A percentile compares a stretch with the other conserved stretches of the same genome.
Conservation (phyloP, 2,329 filamentous ascomycete species). For the Fusarium newnesense region DNA sequence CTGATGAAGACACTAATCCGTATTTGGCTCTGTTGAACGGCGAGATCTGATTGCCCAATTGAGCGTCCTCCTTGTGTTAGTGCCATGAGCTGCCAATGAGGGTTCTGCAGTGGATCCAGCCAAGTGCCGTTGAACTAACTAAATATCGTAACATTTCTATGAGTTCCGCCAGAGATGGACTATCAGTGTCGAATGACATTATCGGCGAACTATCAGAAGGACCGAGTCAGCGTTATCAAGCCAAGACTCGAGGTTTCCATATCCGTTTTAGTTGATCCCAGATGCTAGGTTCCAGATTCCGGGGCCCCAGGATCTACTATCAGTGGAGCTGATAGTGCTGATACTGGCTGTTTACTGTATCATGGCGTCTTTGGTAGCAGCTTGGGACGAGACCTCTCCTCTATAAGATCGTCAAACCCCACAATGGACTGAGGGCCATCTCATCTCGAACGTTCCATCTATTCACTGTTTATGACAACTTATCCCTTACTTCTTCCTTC, state of each 20-base stretch:
- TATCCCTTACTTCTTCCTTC: fast-evolving
- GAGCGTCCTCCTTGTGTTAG: neutral
- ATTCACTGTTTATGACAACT: fast-evolving
- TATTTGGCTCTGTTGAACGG: neutral
- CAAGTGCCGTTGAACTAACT: neutral
- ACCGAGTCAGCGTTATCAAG: neutral
- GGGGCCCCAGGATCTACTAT: neutral
- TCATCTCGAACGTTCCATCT: neutral
- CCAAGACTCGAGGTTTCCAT: neutral
- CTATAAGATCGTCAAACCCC: neutral
- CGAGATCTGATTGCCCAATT: neutral
- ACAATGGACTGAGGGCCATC: neutral
- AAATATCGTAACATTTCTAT: neutral
- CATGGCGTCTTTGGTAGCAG: neutral
- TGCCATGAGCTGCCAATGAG: neutral
- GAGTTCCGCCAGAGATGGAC: too few relatives aligned
- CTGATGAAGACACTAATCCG: fast-evolving
- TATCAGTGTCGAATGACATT: neutral
- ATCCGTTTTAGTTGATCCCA: neutral
- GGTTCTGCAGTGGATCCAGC: fast-evolving
- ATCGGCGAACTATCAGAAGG: neutral
- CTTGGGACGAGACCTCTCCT: neutral
- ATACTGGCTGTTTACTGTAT: neutral
- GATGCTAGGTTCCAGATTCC: neutral
- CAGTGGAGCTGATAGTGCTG: neutral